Base-by-base conservation (phyloP, 306 rosid genomes). In the Chamaecrista fasciculata region DNA sequence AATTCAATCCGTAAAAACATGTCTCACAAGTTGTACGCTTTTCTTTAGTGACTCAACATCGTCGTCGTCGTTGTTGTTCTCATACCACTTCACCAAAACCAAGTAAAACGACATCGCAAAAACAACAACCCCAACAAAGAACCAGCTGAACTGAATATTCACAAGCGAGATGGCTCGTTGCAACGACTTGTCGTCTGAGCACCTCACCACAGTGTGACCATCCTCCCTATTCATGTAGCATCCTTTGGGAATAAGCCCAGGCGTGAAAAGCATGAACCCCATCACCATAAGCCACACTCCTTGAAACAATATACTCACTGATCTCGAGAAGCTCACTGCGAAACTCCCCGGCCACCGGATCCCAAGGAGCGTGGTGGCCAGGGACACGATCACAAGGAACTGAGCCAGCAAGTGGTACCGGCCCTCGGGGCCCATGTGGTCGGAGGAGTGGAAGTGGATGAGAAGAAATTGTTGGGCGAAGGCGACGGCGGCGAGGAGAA, bases 341-440 rank as follows among this genome's bases (percentile, higher is more conserved):
- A 92, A 89, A 31, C 96, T 89, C 52, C 53, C 57, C 0, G 92
- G 91, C 0, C 67, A 26, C 3, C 80, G 85, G 65, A 87, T 85
- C 75, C 91, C 95, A 67, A 83, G 37, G 0, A 92, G 81, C 28
- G 93, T 70, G 0, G 91, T 81, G n/a, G 29, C 40, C 1, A 92
- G 29, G 16, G 87, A 89, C 29, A 86, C 43, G 2, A 37, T 1
- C 21, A 87, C 71, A 11, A 92, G 4, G 8, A 87, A 43, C 69
- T 87, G 95, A 5, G 90, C 73, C 58, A 92, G 79, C 59, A 81
- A 47, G 73, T 92, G 98, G 83, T 84, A 92, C 65, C 81, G 96
- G 11, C 96, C 98, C 69, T 89, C 96, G 0, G 84, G 84, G 0
- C 95, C 96, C 69, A 25, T 68, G 70, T 92, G 98, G 25, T 89